A percentile compares a stretch with the other conserved stretches of the same genome.
These are phyloP conservation scores for Colletotrichum neosansevieriae DNA, from an alignment of 2,329 filamentous ascomycete species.

Conservation along the genomic window DNA sequence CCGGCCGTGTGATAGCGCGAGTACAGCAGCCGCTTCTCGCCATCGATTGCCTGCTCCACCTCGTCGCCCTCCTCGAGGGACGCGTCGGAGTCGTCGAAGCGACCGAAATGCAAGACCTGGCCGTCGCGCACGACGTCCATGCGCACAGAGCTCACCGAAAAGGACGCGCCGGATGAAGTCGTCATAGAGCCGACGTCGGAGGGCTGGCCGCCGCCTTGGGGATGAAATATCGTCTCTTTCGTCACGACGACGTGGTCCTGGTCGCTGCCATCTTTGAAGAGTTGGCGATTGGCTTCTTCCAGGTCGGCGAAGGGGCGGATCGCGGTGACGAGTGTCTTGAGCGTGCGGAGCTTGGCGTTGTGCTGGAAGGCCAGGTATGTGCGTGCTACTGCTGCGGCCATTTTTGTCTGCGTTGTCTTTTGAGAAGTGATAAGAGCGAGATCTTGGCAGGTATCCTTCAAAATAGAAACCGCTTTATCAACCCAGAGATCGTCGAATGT, in stretches of 20 bases:
- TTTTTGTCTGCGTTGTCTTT: not conserved
- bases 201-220: constrained; percentile 81
- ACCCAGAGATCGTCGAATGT: not conserved
- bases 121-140: constrained; percentile 62
- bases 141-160: constrained; percentile 69
- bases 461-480: not conserved
- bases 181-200: constrained; percentile 73
- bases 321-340: constrained; percentile 58
- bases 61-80: constrained; percentile 56
- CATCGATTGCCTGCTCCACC: constrained; percentile 70
- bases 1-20: constrained; percentile 80
- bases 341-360: constrained; percentile 56
- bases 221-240: constrained; percentile 78
- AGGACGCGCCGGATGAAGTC: constrained; percentile 47
- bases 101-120: constrained; percentile 75
- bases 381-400: constrained; percentile 43
- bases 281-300: constrained; percentile 61
- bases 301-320: constrained; percentile 63
- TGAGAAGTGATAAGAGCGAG: too few species aligned
- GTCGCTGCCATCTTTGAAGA: constrained; percentile 69
- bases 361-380: constrained; percentile 60
- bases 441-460: too few species aligned
- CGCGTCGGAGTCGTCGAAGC: constrained; percentile 54
- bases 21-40: constrained; percentile 69
- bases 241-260: constrained; percentile 70